These are phyloP conservation scores for Pogostemon cablin DNA, from an alignment of 257 asterid genomes.

Conservation along the genomic window DNA sequence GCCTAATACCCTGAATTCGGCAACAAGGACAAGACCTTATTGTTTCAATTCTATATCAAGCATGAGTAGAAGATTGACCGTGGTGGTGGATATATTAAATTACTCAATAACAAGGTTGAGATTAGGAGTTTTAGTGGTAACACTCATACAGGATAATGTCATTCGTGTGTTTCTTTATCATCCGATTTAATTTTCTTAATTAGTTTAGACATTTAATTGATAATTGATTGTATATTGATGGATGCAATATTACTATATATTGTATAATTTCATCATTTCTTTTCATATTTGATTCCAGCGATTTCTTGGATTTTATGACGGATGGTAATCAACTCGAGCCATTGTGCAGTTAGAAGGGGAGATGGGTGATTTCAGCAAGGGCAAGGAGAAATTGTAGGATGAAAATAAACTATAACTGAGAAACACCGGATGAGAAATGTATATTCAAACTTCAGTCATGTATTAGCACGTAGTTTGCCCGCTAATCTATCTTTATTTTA, in stretches of 20 bases:
- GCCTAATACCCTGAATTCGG: slow-evolving; percentile 87
- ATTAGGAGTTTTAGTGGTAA: slow-evolving; percentile 91
- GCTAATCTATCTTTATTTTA: too few species aligned
- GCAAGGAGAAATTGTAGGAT: too few species aligned
- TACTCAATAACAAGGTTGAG: slow-evolving; percentile 77
- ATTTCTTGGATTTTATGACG: too few species aligned
- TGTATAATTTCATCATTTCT: too few species aligned
- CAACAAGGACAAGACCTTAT: slow-evolving; percentile 79
- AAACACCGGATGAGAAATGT: too few species aligned
- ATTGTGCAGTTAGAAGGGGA: too few species aligned
- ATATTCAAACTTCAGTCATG: too few species aligned
- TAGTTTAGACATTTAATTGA: not conserved
- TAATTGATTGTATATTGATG: slow-evolving; percentile 32
- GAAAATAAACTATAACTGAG: too few species aligned
- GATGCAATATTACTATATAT: slow-evolving; percentile 50
- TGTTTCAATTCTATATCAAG: slow-evolving; percentile 85
- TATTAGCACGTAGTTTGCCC: too few species aligned
- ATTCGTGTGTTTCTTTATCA: not conserved
- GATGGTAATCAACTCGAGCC: too few species aligned
- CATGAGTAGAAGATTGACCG: slow-evolving; percentile 97
- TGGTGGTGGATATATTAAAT: slow-evolving; percentile 98
- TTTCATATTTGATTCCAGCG: too few species aligned
- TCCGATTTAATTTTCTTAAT: not conserved
- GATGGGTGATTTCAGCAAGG: too few species aligned
- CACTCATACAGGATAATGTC: slow-evolving; percentile 72